Evolutionary conservation across 768 basidiomycete genomes (phyloP), one percentile per base, ranked within the genome.

Genomic region (Fomitopsis serialis): DNA sequence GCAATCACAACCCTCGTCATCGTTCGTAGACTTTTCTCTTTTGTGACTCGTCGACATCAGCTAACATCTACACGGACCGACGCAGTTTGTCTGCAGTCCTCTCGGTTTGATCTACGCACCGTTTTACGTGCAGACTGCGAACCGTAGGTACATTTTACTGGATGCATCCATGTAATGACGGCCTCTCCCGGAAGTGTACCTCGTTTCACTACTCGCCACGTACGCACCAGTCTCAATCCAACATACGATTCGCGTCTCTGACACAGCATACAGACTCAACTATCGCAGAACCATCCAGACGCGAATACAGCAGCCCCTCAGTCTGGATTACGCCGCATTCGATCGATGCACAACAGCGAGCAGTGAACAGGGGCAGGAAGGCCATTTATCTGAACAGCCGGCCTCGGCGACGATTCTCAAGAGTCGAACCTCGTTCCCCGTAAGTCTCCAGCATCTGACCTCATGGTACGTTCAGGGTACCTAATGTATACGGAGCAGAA

Each of bases 91-190:
- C 13, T 23, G 22, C 3, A 46, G 21, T 2, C 45, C 52, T 4
- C 10, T 25, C n/a, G 22, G 27, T 3, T 21, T 46, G 11, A 21
- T 53, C 11, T 53, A 24, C 25, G 25, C 45, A 5, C 13, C 52
- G 8, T 47, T 53, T 35, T 53, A 53, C 21, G n/a, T 53, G 24
- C 52, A 53, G 34, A 47, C 45, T 9, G 27, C 45, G 9, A 53
- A 46, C n/a, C 25, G 52, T 53, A 27, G 5, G 52, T 52, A 6
- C 7, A 22, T 19, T 21, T 45, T 12, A 8, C 29, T 32, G 29
- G 29, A 32, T 32, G 11, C 29, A 32, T 32, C 6, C 29, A 32
- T 32, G 29, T 32, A 11, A 11, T 32, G 29, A 32, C 29, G 29
- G 6, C 29, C 29, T 32, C 5, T 21, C 40, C 15, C 10, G 7